These are phyloP conservation scores for Solanum hybrid DNA, from an alignment of 305 asterid species.

Conservation along the genomic window DNA sequence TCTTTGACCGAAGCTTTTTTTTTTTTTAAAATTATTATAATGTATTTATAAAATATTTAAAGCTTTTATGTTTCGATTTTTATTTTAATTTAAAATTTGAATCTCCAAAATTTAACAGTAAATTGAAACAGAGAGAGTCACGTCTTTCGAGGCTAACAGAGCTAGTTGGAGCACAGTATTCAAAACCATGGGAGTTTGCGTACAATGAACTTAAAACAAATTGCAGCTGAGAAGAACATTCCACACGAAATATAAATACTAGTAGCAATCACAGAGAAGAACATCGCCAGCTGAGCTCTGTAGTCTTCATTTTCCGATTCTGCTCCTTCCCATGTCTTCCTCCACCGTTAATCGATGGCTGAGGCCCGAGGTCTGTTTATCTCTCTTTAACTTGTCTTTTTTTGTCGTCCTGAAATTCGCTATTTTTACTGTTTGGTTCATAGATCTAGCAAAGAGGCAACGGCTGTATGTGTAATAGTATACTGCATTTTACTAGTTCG, in stretches of 20 bases:
- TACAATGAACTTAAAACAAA: not conserved
- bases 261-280: not conserved
- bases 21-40: no score
- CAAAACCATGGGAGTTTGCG: not conserved
- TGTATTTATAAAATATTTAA: no score
- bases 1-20: not conserved
- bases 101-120: not conserved
- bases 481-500: not conserved
- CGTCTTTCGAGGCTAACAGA: not conserved
- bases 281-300: not conserved
- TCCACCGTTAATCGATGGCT: slow-evolving; percentile 66
- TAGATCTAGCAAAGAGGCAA: not conserved
- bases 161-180: not conserved
- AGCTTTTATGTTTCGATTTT: not conserved
- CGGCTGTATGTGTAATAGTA: not conserved
- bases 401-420: not conserved
- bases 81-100: no score
- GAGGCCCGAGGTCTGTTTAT: slow-evolving; percentile 65
- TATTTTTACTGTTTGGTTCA: not conserved
- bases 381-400: not conserved
- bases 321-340: slow-evolving; percentile 41
- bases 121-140: not conserved
- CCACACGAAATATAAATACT: not conserved
- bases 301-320: not conserved
- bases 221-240: not conserved